Base-by-base conservation (phyloP, 495 filamentous ascomycete genomes). In the Astrothelium macrocarpum region DNA sequence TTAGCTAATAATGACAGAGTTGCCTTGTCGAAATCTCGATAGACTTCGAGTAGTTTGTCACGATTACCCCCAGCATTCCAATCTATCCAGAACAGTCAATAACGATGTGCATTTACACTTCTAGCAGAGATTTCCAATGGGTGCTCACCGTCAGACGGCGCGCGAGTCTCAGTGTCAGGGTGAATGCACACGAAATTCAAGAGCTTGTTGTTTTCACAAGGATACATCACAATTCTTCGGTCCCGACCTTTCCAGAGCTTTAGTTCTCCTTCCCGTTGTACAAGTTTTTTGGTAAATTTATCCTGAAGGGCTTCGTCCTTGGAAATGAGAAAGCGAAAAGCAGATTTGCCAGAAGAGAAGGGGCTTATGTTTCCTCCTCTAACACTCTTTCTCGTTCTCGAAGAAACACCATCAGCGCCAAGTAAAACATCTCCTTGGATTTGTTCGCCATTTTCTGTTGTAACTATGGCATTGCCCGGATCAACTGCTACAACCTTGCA, bases 131-230 rank as follows among this genome's bases (percentile, higher is more conserved):
- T n/a, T n/a, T n/a, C n/a, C n/a, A n/a, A 49, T 18, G 32, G 7
- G 18, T 11, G 32, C 68, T 65, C 60, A 73, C 71, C 71, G 39
- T 73, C 71, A 29, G 18, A 71, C 72, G 0, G 69, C 62, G 10
- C 61, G 62, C 1, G 74, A 63, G 77, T 77, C 66, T 78, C 66
- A 0, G 60, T 61, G 31, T 81, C 81, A 0, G 84, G 82, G 68
- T 86, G 81, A 31, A 86, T 80, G 45, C 79, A 81, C 12, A 85
- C 83, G 62, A 86, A 82, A 65, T 88, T 87, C 34, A 88, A 71
- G 11, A 81, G 29, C 53, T 78, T 72, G 62, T 82, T 82, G 60
- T 82, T 75, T 0, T 76, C 72, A 60, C 78, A 83, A 0, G 84
- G 83, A 62, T 87, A 88, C 65, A 85, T 79, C 60, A 87, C 78